phyloP scores from a whole-genome alignment of 2,329 filamentous ascomycete genomes.

The Hymenoscyphus albidus region DNA sequence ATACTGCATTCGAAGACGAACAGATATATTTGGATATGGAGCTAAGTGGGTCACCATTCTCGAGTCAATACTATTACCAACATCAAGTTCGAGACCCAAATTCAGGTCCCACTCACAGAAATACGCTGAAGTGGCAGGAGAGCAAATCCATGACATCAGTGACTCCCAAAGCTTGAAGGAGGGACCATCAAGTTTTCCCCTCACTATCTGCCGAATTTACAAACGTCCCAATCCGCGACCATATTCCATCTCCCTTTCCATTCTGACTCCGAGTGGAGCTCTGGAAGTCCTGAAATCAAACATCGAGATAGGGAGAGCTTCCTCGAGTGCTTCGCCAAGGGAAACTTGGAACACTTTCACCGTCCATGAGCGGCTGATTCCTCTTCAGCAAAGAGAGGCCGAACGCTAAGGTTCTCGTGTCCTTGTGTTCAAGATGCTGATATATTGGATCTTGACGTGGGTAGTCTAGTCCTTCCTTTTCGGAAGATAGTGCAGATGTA shows the following conservation, averaged over 20 bases:
- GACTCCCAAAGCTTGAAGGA: neutral
- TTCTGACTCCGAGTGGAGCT: neutral
- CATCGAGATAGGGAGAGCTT: neutral
- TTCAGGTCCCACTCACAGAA: neutral
- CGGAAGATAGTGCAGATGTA: neutral
- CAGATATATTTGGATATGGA: too few species aligned
- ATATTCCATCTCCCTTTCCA: neutral
- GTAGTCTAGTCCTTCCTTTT: neutral
- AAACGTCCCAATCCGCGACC: too few species aligned
- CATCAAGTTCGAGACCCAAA: neutral
- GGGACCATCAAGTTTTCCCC: too few species aligned
- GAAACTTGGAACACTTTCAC: neutral
- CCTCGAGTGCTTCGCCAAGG: neutral
- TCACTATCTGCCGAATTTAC: too few species aligned
- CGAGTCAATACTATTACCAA: neutral
- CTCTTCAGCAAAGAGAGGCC: neutral
- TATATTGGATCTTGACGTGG: neutral
- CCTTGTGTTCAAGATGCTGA: neutral
- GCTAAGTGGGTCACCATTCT: neutral
- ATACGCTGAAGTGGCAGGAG: neutral
- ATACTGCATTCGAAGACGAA: too few species aligned
- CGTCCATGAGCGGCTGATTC: neutral
- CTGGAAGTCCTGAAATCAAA: neutral
- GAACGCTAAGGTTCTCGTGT: neutral
- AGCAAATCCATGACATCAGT: neutral